Evolutionary conservation across 768 basidiomycete genomes (phyloP).

Genomic region (Termitomyces sp.): DNA sequence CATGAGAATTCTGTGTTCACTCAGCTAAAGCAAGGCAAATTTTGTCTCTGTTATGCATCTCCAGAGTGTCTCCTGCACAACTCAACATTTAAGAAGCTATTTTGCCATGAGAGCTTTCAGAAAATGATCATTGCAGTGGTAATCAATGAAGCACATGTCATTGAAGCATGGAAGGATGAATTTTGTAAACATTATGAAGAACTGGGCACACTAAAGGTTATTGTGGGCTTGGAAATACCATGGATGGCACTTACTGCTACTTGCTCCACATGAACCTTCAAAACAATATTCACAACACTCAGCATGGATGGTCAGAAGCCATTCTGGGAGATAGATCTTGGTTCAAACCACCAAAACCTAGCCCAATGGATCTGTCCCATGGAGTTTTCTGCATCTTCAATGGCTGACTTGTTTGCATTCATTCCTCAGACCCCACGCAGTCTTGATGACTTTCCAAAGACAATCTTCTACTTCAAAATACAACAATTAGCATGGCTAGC

Average conservation of each 20-base stretch:
- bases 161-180: constrained; percentile 13
- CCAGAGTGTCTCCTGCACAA: constrained; percentile 16
- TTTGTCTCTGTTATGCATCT: constrained; percentile 15
- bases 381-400: constrained; percentile 8
- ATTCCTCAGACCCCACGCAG: neutral
- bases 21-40: constrained; percentile 7
- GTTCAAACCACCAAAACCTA: constrained; percentile 14
- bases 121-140: constrained; percentile 11
- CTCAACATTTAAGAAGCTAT: constrained; percentile 12
- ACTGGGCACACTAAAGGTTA: constrained; percentile 12
- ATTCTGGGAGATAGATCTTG: constrained; percentile 14
- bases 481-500: no score
- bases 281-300: constrained; percentile 14
- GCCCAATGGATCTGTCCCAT: constrained; percentile 13
- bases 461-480: constrained; percentile 6
- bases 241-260: constrained; percentile 19
- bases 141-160: constrained; percentile 19
- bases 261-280: constrained; percentile 14
- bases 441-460: neutral
- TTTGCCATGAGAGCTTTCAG: constrained; percentile 6
- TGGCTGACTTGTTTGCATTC: constrained; percentile 12
- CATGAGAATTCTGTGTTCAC: constrained; percentile 10
- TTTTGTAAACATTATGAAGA: constrained; percentile 19
- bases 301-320: constrained; percentile 11
- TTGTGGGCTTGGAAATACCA: constrained; percentile 15